Evolutionary conservation across 2,329 filamentous ascomycete species (phyloP).

Genomic region (Penicillium sp.): DNA sequence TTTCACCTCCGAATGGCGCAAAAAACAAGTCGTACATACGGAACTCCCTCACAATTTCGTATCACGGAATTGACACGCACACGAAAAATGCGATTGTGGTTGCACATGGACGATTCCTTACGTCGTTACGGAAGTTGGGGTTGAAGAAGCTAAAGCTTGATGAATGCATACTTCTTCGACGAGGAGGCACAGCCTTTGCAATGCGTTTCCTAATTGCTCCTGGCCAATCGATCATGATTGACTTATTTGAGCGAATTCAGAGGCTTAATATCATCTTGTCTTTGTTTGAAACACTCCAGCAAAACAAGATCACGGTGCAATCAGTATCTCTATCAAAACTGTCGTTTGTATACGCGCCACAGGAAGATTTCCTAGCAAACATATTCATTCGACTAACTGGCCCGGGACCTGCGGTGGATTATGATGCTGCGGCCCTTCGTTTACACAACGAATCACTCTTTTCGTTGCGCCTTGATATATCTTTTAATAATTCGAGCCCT

Average conservation of each 20-base stretch:
- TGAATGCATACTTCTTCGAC: slow-evolving; percentile 30
- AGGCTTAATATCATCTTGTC: slow-evolving; percentile 35
- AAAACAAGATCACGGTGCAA: slow-evolving; percentile 28
- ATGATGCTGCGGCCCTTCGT: slow-evolving; percentile 21
- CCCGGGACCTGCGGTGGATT: slow-evolving; percentile 15
- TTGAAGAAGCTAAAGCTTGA: slow-evolving; percentile 27
- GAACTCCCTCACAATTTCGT: slow-evolving; percentile 34
- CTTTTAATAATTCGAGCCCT: slow-evolving; percentile 33
- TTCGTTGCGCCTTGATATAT: slow-evolving; percentile 27
- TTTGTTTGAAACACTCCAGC: slow-evolving; percentile 31
- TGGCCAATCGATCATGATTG: slow-evolving; percentile 32
- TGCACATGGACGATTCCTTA: slow-evolving; percentile 32
- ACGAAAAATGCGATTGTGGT: slow-evolving; percentile 31
- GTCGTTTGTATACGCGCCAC: slow-evolving; percentile 31
- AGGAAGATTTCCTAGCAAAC: slow-evolving; percentile 25
- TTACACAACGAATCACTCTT: slow-evolving; percentile 25
- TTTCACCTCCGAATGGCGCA: slow-evolving; percentile 24
- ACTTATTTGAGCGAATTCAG: slow-evolving; percentile 35
- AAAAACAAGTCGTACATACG: slow-evolving; percentile 27
- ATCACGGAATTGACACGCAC: slow-evolving; percentile 33
- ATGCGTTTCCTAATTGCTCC: slow-evolving; percentile 35
- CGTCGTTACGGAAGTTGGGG: slow-evolving; percentile 23
- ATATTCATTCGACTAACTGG: slow-evolving; percentile 29
- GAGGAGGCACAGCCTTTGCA: slow-evolving; percentile 32
- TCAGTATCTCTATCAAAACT: slow-evolving; percentile 34